Base-by-base conservation (phyloP, 2,329 filamentous ascomycete genomes). In the Aspergillus thermomutatus region DNA sequence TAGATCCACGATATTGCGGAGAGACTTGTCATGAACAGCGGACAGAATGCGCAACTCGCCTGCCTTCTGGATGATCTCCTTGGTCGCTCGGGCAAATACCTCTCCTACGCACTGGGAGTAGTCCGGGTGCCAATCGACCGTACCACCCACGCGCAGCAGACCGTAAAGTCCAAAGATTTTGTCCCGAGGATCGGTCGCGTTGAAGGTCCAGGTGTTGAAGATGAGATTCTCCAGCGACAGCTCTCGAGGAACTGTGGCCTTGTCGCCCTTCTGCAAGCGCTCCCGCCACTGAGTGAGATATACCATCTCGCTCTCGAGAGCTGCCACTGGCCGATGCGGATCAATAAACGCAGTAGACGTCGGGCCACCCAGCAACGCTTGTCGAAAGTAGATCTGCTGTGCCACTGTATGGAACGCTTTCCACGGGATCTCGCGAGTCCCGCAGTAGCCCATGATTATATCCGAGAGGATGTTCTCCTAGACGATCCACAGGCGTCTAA, bases 151-250 rank as follows among this genome's bases (percentile, higher is more conserved):
- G 19, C 17, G 4, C 7, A 55, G 17, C 1, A 55, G 37, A 3
- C 53, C 53, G 5, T 50, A 55, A 1, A 55, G 53, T 1, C 53
- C 53, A 8, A 55, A 55, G 14, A 55, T 28, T 17, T 55, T 50
- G 23, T 55, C 53, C 17, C 53, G 37, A 2, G 53, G 37, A 27
- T 55, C 53, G 3, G 53, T 45, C 11, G 53, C 23, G 25, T 28
- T 25, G 23, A 55, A 55, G 17, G 53, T 55, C 53, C 53, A 55
- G 48, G 53, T 55, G 10, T 55, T 47, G 19, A 55, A 55, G 19
- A 55, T 17, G 8, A 55, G 48, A 41, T 55, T 55, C 17, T 55
- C 53, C 6, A 55, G 25, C 1, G 53, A 45, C 3, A 45, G 6
- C 23, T 34, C 9, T 19, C 48, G 48, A 3, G 48, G 53, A 23